Percentiles rank a stretch among this genome's conserved stretches.
These are phyloP conservation scores for Vigna unguiculata DNA, from an alignment of 306 rosid genomes.

Conservation along the genomic window DNA sequence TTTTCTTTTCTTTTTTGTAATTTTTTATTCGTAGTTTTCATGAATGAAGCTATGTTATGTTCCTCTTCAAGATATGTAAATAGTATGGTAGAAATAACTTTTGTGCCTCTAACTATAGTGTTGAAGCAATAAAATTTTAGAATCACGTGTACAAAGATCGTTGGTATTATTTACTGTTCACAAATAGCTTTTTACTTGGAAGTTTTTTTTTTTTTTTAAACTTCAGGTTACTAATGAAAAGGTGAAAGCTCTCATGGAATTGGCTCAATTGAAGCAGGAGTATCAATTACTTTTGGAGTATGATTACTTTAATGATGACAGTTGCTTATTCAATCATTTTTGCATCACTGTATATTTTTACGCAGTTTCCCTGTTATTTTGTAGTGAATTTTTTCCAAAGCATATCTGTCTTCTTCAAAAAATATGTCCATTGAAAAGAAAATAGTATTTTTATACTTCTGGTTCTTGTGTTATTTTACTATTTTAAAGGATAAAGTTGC, in stretches of 20 bases:
- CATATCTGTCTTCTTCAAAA: conserved; percentile 25
- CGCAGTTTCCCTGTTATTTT: conserved; percentile 22
- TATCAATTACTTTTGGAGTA: conserved; percentile 79
- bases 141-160: conserved; percentile 22
- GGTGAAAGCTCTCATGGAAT: conserved; percentile 88
- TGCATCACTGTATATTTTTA: conserved; percentile 17
- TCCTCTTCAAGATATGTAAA: conserved; percentile 35
- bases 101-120: conserved; percentile 34
- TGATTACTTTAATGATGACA: conserved; percentile 46
- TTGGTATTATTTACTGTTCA: conserved; percentile 22
- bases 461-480: conserved; percentile 27
- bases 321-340: conserved; percentile 37
- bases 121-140: conserved; percentile 32
- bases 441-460: neutral
- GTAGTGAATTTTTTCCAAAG: conserved; percentile 12
- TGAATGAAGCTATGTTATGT: conserved; percentile 26
- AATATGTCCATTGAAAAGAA: conserved; percentile 7
- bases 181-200: conserved; percentile 36
- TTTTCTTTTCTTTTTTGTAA: conserved; percentile 19
- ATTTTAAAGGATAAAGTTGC: conserved; percentile 41
- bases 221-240: conserved; percentile 95
- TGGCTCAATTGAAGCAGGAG: conserved; percentile 89
- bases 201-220: conserved; percentile 21
- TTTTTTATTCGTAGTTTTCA: conserved; percentile 23
- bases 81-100: neutral